Base-by-base conservation (phyloP, 1,284 basidiomycete genomes). In the Leccinum cinnamomeum region DNA sequence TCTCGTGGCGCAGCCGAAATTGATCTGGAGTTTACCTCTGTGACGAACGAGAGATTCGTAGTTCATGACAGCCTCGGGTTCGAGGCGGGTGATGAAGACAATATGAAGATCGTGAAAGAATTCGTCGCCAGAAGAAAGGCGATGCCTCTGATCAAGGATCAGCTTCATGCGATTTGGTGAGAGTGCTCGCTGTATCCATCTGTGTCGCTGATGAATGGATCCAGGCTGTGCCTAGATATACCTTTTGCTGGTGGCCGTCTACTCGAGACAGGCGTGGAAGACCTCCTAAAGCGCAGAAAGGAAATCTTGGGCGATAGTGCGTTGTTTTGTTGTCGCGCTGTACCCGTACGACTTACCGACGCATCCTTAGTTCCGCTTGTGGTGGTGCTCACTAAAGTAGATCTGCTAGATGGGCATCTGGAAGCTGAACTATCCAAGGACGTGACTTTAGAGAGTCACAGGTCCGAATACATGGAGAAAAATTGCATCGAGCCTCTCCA, bases 61-160 rank as follows among this genome's bases (percentile, higher is more conserved):
- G 57, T 70, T 4, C 68, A 68, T 11, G 68, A 70, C 25, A 68
- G 68, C 39, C 64, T 61, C 7, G 66, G 67, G 0, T 70, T 68
- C 8, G 68, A 70, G 46, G 55, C 57, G 11, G 64, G n/a, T 3
- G 68, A 70, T 18, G 30, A 50, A 37, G 3, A 5, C 7, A 64
- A 68, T 10, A 57, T 66, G 14, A 25, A 56, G 0, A 35, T 20
- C 6, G 66, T 68, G 35, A 41, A 53, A 23, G 0, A 53, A 0
- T 68, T 70, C 4, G 46, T 70, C 18, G 20, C 56, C 6, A 30
- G n/a, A 23, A 61, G 66, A 25, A 35, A 48, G 46, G 48, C 37
- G 1, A 33, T n/a, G 57, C 44, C 25, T 25, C 25, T 7, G 6
- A 33, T 58, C 8, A 56, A 68, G 28, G 60, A 70, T 57, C 58